These are phyloP conservation scores for Ceriops zippeliana DNA, from an alignment of 345 rosid genomes.

Conservation along the genomic window DNA sequence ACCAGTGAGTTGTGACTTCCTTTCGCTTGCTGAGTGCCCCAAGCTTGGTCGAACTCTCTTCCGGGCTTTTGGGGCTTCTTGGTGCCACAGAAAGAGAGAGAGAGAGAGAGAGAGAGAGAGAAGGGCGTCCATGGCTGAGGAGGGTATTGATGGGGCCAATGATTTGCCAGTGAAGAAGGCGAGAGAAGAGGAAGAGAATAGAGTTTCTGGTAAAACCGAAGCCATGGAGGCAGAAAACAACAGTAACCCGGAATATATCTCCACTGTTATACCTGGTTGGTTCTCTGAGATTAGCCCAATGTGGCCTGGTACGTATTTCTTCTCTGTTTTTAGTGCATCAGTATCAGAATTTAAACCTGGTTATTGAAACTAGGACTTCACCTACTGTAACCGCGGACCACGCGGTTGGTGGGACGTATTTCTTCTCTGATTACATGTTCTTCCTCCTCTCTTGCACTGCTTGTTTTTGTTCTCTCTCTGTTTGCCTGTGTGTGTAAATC, in stretches of 20 bases:
- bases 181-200: conserved; percentile 50
- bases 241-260: conserved; percentile 32
- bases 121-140: conserved; percentile 20
- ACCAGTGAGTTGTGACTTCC: too few relatives aligned
- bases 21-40: neutral
- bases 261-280: conserved; percentile 75
- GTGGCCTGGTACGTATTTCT: conserved; percentile 65
- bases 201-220: conserved; percentile 31
- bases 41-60: neutral
- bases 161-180: conserved; percentile 54
- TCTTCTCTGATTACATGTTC: neutral
- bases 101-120: neutral
- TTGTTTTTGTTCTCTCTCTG: neutral
- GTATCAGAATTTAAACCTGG: neutral
- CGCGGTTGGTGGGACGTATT: too few relatives aligned
- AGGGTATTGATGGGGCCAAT: conserved; percentile 6
- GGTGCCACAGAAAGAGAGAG: neutral
- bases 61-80: neutral
- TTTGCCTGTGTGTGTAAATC: neutral
- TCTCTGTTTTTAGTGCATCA: neutral
- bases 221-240: conserved; percentile 37
- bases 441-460: neutral
- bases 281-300: conserved; percentile 81
- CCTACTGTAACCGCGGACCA: too few relatives aligned
- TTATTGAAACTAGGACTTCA: neutral